A percentile compares a stretch with the other conserved stretches of the same genome.
Conservation (phyloP, 768 basidiomycete genomes). For the Kwoniella newhampshirensis region DNA sequence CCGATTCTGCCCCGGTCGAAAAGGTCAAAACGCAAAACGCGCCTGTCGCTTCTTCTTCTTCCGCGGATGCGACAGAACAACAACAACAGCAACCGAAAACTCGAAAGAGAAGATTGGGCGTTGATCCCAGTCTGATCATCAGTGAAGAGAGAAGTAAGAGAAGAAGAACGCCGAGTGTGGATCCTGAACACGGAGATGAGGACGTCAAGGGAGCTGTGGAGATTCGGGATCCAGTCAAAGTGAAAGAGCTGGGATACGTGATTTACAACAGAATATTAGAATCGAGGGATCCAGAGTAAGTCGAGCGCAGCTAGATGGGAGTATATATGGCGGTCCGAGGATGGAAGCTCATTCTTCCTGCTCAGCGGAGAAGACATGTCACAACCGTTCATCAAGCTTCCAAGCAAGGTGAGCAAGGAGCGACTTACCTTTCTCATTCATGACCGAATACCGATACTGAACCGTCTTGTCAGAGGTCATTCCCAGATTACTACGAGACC, state of each 20-base stretch:
- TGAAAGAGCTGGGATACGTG: slow-evolving; percentile 32
- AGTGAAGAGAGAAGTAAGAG: slow-evolving; percentile 36
- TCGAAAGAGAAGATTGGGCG: slow-evolving; percentile 29
- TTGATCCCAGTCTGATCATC: slow-evolving; percentile 42
- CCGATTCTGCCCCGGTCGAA: too few relatives aligned
- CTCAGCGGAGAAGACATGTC: slow-evolving; percentile 34
- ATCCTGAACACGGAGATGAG: slow-evolving; percentile 1
- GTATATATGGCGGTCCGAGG: background rate
- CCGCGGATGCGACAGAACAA: background rate
- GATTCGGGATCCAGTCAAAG: slow-evolving; percentile 41
- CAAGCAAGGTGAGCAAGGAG: slow-evolving; percentile 41
- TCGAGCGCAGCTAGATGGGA: slow-evolving; percentile 3
- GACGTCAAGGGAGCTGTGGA: slow-evolving; percentile 9
- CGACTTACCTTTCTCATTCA: too few relatives aligned
- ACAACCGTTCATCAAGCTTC: slow-evolving; percentile 44
- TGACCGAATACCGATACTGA: too few relatives aligned
- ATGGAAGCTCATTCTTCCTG: background rate
- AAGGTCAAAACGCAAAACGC: background rate
- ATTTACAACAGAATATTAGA: slow-evolving; percentile 41
- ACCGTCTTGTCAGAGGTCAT: slow-evolving; percentile 29
- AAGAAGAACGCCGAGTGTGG: slow-evolving; percentile 22
- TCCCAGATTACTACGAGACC: slow-evolving; percentile 48
- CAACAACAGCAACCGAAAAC: slow-evolving; percentile 5
- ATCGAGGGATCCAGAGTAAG: slow-evolving; percentile 37
- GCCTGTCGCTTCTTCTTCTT: background rate